phyloP scores from a whole-genome alignment of 1,284 basidiomycete genomes.

The Trametes versicolor region DNA sequence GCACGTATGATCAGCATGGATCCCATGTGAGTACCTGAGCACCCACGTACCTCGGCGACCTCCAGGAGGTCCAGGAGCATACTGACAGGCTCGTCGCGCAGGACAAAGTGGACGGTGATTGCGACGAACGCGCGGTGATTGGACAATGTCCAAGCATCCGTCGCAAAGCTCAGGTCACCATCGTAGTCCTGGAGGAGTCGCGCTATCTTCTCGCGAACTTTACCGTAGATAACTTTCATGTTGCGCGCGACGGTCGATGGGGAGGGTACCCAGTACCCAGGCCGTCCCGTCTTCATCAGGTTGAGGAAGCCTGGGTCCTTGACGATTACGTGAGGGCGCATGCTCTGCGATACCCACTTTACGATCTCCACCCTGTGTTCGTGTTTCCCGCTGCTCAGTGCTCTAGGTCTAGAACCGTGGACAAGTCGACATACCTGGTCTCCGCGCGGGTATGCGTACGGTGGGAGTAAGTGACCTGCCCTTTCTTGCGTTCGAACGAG shows the following conservation, averaged over 20 bases:
- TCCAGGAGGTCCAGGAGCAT: slow-evolving; percentile 30
- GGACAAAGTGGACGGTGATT: slow-evolving; percentile 39
- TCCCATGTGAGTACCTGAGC: slow-evolving; percentile 16
- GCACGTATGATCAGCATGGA: background rate
- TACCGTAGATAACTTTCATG: slow-evolving; percentile 9
- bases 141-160: slow-evolving; percentile 45
- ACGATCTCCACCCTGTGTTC: no score
- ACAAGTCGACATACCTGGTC: no score
- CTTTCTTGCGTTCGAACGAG: no score
- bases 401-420: no score
- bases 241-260: slow-evolving; percentile 27
- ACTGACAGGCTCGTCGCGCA: no score
- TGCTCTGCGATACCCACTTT: background rate
- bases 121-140: slow-evolving; percentile 43
- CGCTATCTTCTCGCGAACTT: background rate
- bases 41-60: slow-evolving; percentile 18
- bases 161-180: slow-evolving; percentile 40
- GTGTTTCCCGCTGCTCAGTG: no score
- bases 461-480: no score
- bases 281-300: slow-evolving; percentile 37
- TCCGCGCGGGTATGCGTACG: background rate
- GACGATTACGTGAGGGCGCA: no score
- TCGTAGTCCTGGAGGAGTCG: slow-evolving; percentile 23
- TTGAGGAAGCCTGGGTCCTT: slow-evolving; percentile 26
- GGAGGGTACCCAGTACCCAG: slow-evolving; percentile 32